Evolutionary conservation across 257 asterid species (phyloP), one percentile per base, ranked within the genome.

Genomic region (Solanum chmielewskii): DNA sequence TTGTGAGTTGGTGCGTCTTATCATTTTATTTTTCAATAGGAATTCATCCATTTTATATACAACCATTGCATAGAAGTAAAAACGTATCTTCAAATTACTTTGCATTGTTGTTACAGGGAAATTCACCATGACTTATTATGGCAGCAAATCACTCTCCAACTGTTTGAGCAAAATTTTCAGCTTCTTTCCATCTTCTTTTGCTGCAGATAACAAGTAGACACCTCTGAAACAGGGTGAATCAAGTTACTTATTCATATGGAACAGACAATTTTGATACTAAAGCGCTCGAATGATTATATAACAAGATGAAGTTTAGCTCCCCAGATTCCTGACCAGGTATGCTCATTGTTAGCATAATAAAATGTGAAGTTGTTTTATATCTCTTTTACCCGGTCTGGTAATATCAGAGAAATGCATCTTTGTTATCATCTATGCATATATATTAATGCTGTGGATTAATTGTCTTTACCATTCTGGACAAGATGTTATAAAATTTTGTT

Each of bases 1-100:
- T 14, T 92, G 94, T 89, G 71, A 7, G 23, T 42, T 42, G 83
- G 15, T 77, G 49, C 84, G 15, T 77, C 41, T 14, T 15, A 14
- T 77, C 25, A 0, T 25, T 77, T 44, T 6, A 64, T 41, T 42
- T 77, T 27, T 25, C 1, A 77, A 0, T 77, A n/a, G n/a, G n/a
- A n/a, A 59, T 41, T 23, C 59, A 41, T 41, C 60, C 21, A 7
- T 76, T 42, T 41, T 12, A 77, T 44, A 14, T 49, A 44, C 15
- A 25, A 44, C 39, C 83, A 77, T 39, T 29, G 64, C n/a, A 25
- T 8, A 25, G 23, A 76, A 41, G 35, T 23, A 41, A 76, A 75
- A 42, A 41, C 16, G 83, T 41, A 76, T n/a, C 59, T n/a, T 33
- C 21, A 12, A 6, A 33, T 25, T 75, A 75, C 33, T 41, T 75